Evolutionary conservation across 176 grass and related monocot species (phyloP), one percentile per base, ranked within the genome.

Genomic region (Cymbopogon citratus): DNA sequence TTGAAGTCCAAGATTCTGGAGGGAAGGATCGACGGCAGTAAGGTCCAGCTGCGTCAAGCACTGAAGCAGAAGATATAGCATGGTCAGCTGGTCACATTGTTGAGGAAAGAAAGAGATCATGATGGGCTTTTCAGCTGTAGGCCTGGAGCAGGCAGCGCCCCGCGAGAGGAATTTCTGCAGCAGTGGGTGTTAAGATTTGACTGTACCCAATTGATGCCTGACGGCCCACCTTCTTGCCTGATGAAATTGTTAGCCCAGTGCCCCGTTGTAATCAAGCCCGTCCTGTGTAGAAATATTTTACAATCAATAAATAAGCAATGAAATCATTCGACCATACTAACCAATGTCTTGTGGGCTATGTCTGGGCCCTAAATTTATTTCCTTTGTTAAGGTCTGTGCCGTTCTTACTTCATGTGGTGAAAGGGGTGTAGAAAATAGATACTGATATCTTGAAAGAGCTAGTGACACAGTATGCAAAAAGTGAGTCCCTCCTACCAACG

Each of bases 1-100:
- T 76, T 95, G 33, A 95, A 92, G 74, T 74, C 78, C 56, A 92
- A 92, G 79, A 79, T 92, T 85, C 74, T 87, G 35, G 87, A 92
- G 45, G 87, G 82, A 45, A 88, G 71, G 65, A 75, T 87, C 44
- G 85, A 92, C 23, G 75, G 79, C 24, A 85, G 78, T 63, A 94
- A 91, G 81, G 78, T 89, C 76, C 89, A 91, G 44, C 43, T 94
- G 28, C 87, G 87, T 24, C 92, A 94, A 52, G 87, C 83, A 40
- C 45, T 91, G 52, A 85, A 91, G 70, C 92, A 89, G 73, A 89
- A 94, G 73, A 91, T 88, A 72, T 94, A 87, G 81, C 66, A 35
- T 45, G 41, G 12, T 9, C 56, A 82, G 66, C 23, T 13, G 31
- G 31, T 33, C 31, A 33, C 31, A 33, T 33, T 33, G 2, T 33